Base-by-base conservation (phyloP, 768 basidiomycete species). In the Tricholoma flavovirens region DNA sequence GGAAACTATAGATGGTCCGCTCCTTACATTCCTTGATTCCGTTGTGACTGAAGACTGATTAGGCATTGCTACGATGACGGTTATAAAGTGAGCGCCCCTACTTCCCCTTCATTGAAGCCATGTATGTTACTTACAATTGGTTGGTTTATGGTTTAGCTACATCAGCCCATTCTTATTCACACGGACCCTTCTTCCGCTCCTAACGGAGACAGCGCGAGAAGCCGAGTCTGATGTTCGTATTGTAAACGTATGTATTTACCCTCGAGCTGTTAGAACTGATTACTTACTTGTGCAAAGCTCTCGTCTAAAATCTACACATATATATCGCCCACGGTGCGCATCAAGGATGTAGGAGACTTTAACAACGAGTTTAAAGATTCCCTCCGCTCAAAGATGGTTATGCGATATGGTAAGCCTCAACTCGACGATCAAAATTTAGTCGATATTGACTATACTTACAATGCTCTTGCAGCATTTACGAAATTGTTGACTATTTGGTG, bases 141-240 rank as follows among this genome's bases (percentile, higher is more conserved):
- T 9, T 42, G 5, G 6, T 42, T 21, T 19, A 11, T 21, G 40
- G 40, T 42, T 3, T 54, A 86, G 85, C 50, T 73, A 79, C 53
- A 69, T 87, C 21, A 75, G 78, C 36, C 80, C 77, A 0, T 82
- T 82, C 54, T 74, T 79, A 12, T 76, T 87, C 58, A 85, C 82
- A 8, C 67, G 73, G 19, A 73, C 76, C 3, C 73, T 87, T 6
- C 71, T 84, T 35, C 81, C 84, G 2, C 63, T 84, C 2, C 62
- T 87, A 48, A 69, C 68, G 38, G 66, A 71, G 52, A 86, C 86
- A 1, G 78, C 82, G 0, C 59, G 71, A 15, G 66, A 75, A 46
- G 67, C 74, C 0, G 69, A 69, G 21, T 74, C 82, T 0, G 86
- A 87, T 56, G 84, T 86, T 48, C 79, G 86, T 15, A 73, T 88